Percentiles rank a stretch among this genome's conserved stretches.
Conservation (phyloP, 2,329 filamentous ascomycete genomes). For the Davidsoniella eucalypti region DNA sequence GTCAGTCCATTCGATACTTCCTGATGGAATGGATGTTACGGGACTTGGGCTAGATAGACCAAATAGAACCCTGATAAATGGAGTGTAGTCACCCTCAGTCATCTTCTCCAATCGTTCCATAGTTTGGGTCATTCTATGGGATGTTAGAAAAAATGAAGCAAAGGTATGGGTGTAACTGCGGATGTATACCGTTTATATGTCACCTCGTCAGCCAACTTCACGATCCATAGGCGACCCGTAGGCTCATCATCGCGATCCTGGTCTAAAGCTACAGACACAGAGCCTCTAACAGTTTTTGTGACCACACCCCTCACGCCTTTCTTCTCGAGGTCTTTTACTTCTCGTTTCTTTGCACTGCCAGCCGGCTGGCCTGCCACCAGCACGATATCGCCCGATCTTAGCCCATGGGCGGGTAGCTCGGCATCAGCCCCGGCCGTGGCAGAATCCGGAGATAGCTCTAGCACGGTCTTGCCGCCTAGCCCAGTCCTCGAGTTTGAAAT, state of each 20-base stretch:
- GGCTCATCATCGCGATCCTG: slow-evolving; percentile 28
- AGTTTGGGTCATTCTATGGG: slow-evolving; percentile 36
- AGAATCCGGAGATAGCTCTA: slow-evolving; percentile 63
- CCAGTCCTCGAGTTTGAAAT: slow-evolving; percentile 69
- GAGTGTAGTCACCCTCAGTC: slow-evolving; percentile 39
- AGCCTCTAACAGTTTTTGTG: slow-evolving; percentile 40
- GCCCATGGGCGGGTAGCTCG: slow-evolving; percentile 56
- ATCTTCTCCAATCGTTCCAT: slow-evolving; percentile 45
- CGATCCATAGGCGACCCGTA: slow-evolving; percentile 40
- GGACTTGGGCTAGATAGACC: slow-evolving; percentile 37
- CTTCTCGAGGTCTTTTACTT: slow-evolving; percentile 53
- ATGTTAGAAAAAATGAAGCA: slow-evolving; percentile 15
- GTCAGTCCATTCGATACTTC: slow-evolving; percentile 42
- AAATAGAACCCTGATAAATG: slow-evolving; percentile 46
- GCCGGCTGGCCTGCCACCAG: slow-evolving; percentile 58
- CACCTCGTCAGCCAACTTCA: slow-evolving; percentile 53
- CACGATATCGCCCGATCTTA: slow-evolving; percentile 64
- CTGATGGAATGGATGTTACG: slow-evolving; percentile 20
- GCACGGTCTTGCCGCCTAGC: slow-evolving; percentile 73
- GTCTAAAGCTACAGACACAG: slow-evolving; percentile 52
- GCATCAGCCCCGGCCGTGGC: slow-evolving; percentile 33
- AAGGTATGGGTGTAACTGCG: slow-evolving; percentile 9
- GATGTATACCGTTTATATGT: slow-evolving; percentile 37
- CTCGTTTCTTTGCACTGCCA: slow-evolving; percentile 54
- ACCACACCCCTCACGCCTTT: slow-evolving; percentile 57